These are phyloP conservation scores for Monosporascus sp. DNA, from an alignment of 2,329 filamentous ascomycete genomes.

Conservation along the genomic window DNA sequence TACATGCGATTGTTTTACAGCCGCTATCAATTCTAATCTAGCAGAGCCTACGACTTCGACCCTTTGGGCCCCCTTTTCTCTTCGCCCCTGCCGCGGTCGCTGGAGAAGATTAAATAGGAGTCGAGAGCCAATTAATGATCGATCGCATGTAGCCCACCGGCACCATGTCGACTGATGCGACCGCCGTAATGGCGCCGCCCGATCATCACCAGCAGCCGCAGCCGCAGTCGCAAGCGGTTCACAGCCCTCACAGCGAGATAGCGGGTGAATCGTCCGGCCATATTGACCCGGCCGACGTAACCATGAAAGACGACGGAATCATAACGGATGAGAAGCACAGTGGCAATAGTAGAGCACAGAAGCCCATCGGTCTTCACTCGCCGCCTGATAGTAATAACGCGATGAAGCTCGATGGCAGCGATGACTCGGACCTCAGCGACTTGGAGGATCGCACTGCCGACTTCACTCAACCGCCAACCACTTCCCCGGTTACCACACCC, in stretches of 20 bases:
- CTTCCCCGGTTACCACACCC: constrained; percentile 2
- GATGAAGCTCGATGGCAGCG: constrained; percentile 53
- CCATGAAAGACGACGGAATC: background rate
- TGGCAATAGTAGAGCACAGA: constrained; percentile 26
- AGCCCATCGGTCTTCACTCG: constrained; percentile 52
- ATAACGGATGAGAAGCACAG: background rate
- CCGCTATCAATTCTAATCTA: background rate
- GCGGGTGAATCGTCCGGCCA: constrained; percentile 13
- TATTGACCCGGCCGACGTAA: constrained; percentile 19
- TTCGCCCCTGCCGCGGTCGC: background rate
- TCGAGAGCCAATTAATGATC: constrained; percentile 9
- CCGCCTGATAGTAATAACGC: constrained; percentile 61
- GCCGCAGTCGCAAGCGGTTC: constrained; percentile 12
- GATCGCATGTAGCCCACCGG: constrained; percentile 40
- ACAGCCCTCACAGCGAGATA: constrained; percentile 20
- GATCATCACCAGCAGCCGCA: constrained; percentile 17
- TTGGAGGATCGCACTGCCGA: constrained; percentile 47
- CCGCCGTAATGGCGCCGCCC: constrained; percentile 41
- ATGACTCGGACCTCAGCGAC: constrained; percentile 61
- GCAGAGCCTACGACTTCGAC: background rate
- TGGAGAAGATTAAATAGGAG: background rate
- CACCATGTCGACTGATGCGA: constrained; percentile 53
- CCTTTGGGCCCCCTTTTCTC: background rate
- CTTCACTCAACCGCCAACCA: constrained; percentile 14
- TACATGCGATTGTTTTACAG: background rate